Evolutionary conservation across 2,329 filamentous ascomycete species (phyloP), one percentile per base, ranked within the genome.

Genomic region (Trichoderma pleuroti): DNA sequence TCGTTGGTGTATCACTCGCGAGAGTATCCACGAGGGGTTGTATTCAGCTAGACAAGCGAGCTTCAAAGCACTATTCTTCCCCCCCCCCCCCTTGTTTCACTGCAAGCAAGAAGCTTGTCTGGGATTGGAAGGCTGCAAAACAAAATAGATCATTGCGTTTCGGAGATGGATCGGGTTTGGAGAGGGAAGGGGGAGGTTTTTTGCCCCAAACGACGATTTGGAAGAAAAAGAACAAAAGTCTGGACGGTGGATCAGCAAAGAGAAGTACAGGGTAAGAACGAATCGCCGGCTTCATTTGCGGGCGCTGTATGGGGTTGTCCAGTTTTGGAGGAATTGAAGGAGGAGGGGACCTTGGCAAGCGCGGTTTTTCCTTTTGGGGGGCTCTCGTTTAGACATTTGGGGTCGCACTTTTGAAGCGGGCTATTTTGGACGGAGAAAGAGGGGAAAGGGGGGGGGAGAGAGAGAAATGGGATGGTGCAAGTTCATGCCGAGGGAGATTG

Each of bases 101-200:
- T 49, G 46, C 11, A 52, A 12, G 46, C n/a, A 24, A 24, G 21
- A 52, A 12, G 21, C 46, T 52, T 52, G 21, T 52, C 46, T 24
- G 1, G 46, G 46, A 24, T 52, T 52, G 21, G 46, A 52, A 52
- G 46, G 46, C 46, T 52, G 46, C 46, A 52, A 52, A n/a, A n/a
- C n/a, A n/a, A 14, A 52, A 12, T 52, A 24, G 46, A 21, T 57
- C 6, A 30, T 32, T 8, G 26, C 16, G 28, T 59, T 52, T 66
- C 63, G 63, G 63, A 34, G 63, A 42, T 57, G 32, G 49, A 42
- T 66, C 63, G 63, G 63, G 18, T 18, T 66, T 57, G 63, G 34
- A 24, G 46, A 24, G 2, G 18, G 21, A 21, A 52, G 24, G 21
- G 16, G 21, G 34, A 5, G 26, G 3, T 28, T 16, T 28, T 30